These are phyloP conservation scores for Lactifluus subvellereus DNA, from an alignment of 768 basidiomycete species.

Conservation along the genomic window DNA sequence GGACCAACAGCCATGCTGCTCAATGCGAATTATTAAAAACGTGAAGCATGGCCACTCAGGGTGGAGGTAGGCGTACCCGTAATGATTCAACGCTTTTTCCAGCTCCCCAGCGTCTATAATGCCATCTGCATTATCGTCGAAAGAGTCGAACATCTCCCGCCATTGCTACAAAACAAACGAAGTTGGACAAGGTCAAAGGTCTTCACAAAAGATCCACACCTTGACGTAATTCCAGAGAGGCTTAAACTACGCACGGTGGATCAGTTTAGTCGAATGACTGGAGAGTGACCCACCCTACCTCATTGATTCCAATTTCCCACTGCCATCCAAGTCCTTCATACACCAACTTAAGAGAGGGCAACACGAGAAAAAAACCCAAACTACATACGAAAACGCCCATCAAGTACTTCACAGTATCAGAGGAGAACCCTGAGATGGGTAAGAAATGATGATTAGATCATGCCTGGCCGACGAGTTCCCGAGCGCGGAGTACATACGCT, in stretches of 20 bases:
- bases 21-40: not conserved
- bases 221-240: conserved; percentile 7
- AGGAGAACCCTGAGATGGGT: not conserved
- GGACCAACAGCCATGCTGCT: not conserved
- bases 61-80: not conserved
- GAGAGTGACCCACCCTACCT: not conserved
- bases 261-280: not conserved
- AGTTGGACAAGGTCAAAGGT: not conserved
- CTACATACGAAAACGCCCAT: conserved; percentile 6
- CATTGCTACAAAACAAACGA: not conserved
- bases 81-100: not conserved
- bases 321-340: conserved; percentile 3
- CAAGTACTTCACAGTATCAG: conserved; percentile 4
- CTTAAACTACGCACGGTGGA: not conserved
- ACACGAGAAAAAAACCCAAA: not conserved
- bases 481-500: not conserved
- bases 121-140: conserved; percentile 4
- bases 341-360: not conserved
- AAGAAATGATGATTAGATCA: not conserved
- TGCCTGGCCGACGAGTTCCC: not conserved
- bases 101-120: conserved; percentile 4
- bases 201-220: not conserved
- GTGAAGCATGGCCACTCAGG: not conserved
- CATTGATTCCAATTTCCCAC: conserved; percentile 5
- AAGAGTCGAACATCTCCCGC: conserved; percentile 7